Evolutionary conservation across 208 protist genomes (phyloP).

Genomic region (Trypanosoma theileri): DNA sequence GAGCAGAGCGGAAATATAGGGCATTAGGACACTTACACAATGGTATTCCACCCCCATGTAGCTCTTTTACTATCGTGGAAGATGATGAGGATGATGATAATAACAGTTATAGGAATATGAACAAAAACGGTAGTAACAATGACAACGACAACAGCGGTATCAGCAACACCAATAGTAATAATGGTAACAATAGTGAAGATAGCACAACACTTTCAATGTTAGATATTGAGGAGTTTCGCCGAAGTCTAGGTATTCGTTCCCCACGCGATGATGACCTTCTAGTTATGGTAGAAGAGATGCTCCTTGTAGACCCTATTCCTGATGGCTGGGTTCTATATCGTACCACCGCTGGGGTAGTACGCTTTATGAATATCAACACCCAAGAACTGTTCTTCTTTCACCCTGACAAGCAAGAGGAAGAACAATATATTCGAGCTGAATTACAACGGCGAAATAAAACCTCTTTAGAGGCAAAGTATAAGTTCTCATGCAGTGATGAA

Average conservation of each 20-base stretch:
- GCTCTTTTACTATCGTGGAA: conserved; percentile 39
- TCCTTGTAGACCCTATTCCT: conserved; percentile 80
- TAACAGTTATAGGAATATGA: conserved; percentile 52
- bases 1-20: conserved; percentile 71
- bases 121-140: conserved; percentile 16
- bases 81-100: conserved; percentile 40
- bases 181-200: conserved; percentile 34
- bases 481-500: conserved; percentile 68
- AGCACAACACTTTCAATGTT: conserved; percentile 64
- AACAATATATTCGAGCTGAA: conserved; percentile 63
- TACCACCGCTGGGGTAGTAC: conserved; percentile 80
- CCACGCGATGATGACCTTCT: conserved; percentile 86
- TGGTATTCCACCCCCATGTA: conserved; percentile 30
- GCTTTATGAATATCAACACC: conserved; percentile 90
- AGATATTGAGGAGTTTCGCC: conserved; percentile 88
- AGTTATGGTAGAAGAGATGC: conserved; percentile 77
- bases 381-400: conserved; percentile 89
- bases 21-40: conserved; percentile 63
- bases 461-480: conserved; percentile 75
- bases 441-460: conserved; percentile 69
- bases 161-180: conserved; percentile 21
- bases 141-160: conserved; percentile 58
- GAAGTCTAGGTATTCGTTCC: conserved; percentile 76
- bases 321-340: conserved; percentile 90
- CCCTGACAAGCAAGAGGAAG: conserved; percentile 65